Percentiles rank a stretch among this genome's conserved stretches.
These are phyloP conservation scores for Kappamyces sp. DNA, from an alignment of 192 early-diverging fungal genomes.

Conservation along the genomic window DNA sequence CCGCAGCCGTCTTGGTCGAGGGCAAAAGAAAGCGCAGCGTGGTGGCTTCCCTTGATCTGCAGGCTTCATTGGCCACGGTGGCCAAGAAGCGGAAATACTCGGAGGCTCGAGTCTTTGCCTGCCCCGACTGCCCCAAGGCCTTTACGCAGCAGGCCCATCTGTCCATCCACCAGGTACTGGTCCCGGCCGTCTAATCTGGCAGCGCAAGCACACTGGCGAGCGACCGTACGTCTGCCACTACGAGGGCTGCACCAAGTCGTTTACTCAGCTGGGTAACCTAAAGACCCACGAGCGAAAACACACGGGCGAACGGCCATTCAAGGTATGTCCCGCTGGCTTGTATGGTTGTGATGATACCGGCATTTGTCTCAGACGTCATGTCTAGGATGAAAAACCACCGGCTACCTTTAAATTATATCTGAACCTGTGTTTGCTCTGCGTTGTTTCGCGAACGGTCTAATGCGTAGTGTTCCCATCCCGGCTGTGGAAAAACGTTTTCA, in stretches of 20 bases:
- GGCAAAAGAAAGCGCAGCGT: too few relatives aligned
- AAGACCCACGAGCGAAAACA: slow-evolving; percentile 54
- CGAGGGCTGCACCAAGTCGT: slow-evolving; percentile 60
- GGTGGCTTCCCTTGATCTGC: too few relatives aligned
- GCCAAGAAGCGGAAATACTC: slow-evolving; percentile 14
- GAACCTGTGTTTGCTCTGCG: too few relatives aligned
- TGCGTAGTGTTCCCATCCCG: slow-evolving; percentile 45
- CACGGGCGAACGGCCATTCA: slow-evolving; percentile 49
- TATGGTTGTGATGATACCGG: slow-evolving; percentile 4
- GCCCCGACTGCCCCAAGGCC: slow-evolving; percentile 50
- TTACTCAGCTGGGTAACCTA: slow-evolving; percentile 76
- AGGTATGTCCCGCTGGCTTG: slow-evolving; percentile 19
- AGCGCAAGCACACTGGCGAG: slow-evolving; percentile 58
- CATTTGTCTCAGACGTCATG: not conserved
- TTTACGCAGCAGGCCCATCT: slow-evolving; percentile 69
- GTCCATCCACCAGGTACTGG: slow-evolving; percentile 59
- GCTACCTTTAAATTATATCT: too few relatives aligned
- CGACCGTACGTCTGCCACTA: slow-evolving; percentile 43
- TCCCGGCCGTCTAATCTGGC: not conserved
- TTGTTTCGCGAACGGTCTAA: too few relatives aligned
- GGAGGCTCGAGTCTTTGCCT: slow-evolving; percentile 18
- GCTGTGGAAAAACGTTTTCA: slow-evolving; percentile 72
- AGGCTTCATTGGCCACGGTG: too few relatives aligned
- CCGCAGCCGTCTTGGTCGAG: too few relatives aligned
- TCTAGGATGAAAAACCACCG: not conserved